Evolutionary conservation across 2,329 filamentous ascomycete genomes (phyloP).

Genomic region (Botrytis cinerea): DNA sequence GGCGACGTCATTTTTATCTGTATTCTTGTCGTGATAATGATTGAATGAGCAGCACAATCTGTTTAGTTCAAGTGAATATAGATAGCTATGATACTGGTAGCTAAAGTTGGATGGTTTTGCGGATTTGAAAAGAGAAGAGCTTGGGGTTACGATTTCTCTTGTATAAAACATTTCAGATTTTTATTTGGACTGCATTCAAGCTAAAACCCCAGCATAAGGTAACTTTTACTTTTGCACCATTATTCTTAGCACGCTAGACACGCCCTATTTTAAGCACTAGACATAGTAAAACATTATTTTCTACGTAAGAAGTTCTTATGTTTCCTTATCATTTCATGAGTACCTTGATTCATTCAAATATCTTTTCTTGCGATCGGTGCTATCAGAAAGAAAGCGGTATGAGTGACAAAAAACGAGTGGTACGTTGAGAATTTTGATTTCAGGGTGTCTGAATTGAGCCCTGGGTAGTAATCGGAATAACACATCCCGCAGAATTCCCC

Average conservation of each 20-base stretch:
- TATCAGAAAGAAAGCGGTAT: background rate
- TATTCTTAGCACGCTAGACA: background rate
- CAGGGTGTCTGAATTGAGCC: background rate
- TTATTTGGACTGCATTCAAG: background rate
- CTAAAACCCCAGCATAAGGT: background rate
- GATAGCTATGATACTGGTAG: background rate
- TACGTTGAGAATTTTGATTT: background rate
- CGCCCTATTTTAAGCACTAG: background rate
- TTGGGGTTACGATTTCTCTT: background rate
- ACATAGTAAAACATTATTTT: background rate
- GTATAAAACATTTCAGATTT: background rate
- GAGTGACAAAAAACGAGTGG: background rate
- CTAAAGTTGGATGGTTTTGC: background rate
- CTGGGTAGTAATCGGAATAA: background rate
- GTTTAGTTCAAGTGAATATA: background rate
- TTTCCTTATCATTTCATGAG: background rate
- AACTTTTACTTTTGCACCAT: background rate
- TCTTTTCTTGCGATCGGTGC: background rate
- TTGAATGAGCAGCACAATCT: background rate
- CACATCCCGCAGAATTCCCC: no score
- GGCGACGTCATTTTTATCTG: background rate
- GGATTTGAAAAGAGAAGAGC: background rate
- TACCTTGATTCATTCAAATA: background rate
- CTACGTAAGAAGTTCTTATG: background rate
- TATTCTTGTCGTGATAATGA: background rate